Evolutionary conservation across 495 filamentous ascomycete species (phyloP).

Genomic region (Physcia stellaris): DNA sequence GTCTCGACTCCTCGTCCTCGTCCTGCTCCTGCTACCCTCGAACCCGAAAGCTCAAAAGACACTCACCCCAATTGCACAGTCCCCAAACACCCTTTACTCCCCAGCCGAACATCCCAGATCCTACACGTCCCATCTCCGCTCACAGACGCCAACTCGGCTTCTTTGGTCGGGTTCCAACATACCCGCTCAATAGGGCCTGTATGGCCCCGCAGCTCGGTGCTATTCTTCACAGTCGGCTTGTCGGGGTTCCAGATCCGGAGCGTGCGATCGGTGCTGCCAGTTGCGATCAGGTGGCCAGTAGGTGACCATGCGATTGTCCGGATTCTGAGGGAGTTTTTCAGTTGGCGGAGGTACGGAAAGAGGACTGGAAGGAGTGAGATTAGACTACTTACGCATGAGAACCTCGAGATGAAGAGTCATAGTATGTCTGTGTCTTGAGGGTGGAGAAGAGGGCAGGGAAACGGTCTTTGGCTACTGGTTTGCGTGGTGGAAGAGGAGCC

Average conservation of each 20-base stretch:
- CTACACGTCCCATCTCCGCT: constrained; percentile 73
- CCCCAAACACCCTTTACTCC: constrained; percentile 64
- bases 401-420: constrained; percentile 39
- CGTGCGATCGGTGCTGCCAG: constrained; percentile 68
- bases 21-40: no score
- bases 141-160: constrained; percentile 78
- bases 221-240: constrained; percentile 61
- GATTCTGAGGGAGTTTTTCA: constrained; percentile 23
- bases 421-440: constrained; percentile 48
- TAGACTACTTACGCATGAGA: constrained; percentile 38
- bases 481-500: constrained; percentile 39
- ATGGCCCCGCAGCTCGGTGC: constrained; percentile 78
- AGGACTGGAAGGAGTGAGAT: not conserved
- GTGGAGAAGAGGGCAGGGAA: constrained; percentile 43
- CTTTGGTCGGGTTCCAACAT: constrained; percentile 76
- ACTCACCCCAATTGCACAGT: constrained; percentile 70
- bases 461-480: constrained; percentile 46
- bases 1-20: no score
- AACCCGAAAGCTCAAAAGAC: no score
- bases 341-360: no score
- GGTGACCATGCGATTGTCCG: constrained; percentile 84
- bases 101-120: constrained; percentile 90
- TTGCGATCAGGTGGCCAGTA: constrained; percentile 72
- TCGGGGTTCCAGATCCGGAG: constrained; percentile 90
- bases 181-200: constrained; percentile 67